Conservation (phyloP, 2,329 filamentous ascomycete genomes). For the Fusarium liriodendri region DNA sequence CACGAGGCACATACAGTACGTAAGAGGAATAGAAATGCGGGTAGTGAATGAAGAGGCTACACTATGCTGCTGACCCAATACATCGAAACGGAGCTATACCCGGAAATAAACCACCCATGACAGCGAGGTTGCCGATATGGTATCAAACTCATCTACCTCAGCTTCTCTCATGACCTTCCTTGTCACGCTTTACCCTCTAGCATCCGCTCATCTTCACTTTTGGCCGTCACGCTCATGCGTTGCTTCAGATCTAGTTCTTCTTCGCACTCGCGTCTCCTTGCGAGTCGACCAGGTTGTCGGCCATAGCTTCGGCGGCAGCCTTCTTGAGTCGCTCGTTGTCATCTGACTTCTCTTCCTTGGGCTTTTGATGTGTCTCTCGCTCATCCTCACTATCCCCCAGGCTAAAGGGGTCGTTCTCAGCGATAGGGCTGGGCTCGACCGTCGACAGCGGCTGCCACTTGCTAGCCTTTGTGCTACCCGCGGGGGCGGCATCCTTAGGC, state of each 20-base stretch:
- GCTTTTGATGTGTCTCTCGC: conserved; percentile 69
- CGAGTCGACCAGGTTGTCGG: conserved; percentile 62
- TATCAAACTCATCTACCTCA: conserved; percentile 19
- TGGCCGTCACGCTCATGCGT: background rate
- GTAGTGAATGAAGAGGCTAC: conserved; percentile 38
- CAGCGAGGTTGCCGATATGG: conserved; percentile 3
- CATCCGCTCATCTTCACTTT: background rate
- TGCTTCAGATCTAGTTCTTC: conserved; percentile 45
- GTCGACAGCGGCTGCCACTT: conserved; percentile 97
- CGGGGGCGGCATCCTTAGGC: conserved; percentile 61
- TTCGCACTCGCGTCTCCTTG: conserved; percentile 49
- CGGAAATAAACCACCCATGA: conserved; percentile 23
- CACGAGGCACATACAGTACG: background rate
- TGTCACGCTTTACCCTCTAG: background rate
- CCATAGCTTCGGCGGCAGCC: conserved; percentile 71
- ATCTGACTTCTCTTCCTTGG: conserved; percentile 65
- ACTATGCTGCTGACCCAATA: conserved; percentile 33
- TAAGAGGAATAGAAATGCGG: conserved; percentile 2
- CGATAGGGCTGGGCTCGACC: conserved; percentile 83
- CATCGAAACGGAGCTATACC: conserved; percentile 17
- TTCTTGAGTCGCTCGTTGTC: conserved; percentile 73
- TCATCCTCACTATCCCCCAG: conserved; percentile 96
- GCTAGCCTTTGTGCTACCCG: conserved; percentile 75
- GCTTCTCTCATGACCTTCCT: conserved; percentile 13
- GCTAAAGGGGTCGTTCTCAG: conserved; percentile 95